Percentiles rank a stretch among this genome's conserved stretches.
phyloP scores from a whole-genome alignment of 257 asterid genomes.

The Penstemon eatonii region DNA sequence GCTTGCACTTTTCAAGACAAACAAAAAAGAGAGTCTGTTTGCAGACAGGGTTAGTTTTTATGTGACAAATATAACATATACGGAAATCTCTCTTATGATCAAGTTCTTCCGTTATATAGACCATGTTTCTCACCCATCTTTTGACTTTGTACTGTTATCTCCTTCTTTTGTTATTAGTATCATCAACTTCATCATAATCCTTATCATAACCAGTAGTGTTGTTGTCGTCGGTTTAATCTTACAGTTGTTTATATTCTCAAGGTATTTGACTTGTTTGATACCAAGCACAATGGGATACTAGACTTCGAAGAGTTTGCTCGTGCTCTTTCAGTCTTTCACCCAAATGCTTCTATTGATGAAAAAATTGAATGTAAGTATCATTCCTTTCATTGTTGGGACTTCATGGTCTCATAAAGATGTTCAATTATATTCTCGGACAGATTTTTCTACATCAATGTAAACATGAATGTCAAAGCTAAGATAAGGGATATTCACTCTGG shows the following conservation, averaged over 20 bases:
- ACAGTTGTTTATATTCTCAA: slow-evolving; percentile 29
- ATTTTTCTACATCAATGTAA: slow-evolving; percentile 15
- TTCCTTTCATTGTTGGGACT: slow-evolving; percentile 12
- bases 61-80: slow-evolving; percentile 28
- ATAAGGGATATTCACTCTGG: slow-evolving; percentile 6
- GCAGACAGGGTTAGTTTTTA: slow-evolving; percentile 81
- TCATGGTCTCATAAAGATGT: slow-evolving; percentile 7
- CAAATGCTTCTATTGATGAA: slow-evolving; percentile 76
- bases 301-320: slow-evolving; percentile 87
- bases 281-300: slow-evolving; percentile 72
- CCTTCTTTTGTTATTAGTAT: not conserved
- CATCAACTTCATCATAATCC: not conserved
- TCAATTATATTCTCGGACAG: not conserved
- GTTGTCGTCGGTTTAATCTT: slow-evolving; percentile 9
- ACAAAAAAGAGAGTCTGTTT: slow-evolving; percentile 75
- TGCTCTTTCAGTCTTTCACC: slow-evolving; percentile 89
- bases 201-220: slow-evolving; percentile 21
- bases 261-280: slow-evolving; percentile 86
- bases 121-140: slow-evolving; percentile 5
- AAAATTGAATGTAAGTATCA: slow-evolving; percentile 71
- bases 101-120: not conserved
- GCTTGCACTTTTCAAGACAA: slow-evolving; percentile 77
- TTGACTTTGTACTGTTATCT: not conserved
- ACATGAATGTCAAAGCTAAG: not conserved
- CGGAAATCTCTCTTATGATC: slow-evolving; percentile 14